These are phyloP conservation scores for Aegilops speltoides DNA, from an alignment of 176 grass and related monocot species.

Conservation along the genomic window DNA sequence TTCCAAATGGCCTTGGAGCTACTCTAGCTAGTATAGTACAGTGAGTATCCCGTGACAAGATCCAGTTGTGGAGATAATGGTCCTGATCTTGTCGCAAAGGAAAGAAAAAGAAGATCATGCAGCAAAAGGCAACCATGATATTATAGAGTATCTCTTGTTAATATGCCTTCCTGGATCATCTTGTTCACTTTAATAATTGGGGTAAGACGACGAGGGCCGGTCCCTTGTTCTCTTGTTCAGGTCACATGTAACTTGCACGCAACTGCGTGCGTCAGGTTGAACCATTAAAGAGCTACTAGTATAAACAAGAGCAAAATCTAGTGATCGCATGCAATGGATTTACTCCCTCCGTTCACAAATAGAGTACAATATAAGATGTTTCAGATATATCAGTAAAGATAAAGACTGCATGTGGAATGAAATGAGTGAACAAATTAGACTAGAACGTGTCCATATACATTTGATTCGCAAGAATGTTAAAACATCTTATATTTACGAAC, in stretches of 20 bases:
- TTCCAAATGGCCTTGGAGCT: background rate
- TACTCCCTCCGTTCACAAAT: too few relatives aligned
- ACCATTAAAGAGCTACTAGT: background rate
- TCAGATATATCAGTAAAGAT: too few relatives aligned
- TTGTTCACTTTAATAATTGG: background rate
- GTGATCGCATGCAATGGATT: background rate
- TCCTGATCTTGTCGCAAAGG: background rate
- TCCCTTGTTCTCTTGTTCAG: background rate
- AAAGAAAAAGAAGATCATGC: background rate
- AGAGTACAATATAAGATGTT: too few relatives aligned
- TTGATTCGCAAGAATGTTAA: too few relatives aligned
- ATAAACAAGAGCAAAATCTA: background rate
- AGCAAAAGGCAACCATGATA: background rate
- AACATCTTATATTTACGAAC: too few relatives aligned
- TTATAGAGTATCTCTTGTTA: background rate
- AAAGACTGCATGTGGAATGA: rapidly evolving
- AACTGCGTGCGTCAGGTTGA: background rate
- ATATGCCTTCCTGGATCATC: background rate
- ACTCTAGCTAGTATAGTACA: background rate
- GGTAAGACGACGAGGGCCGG: background rate
- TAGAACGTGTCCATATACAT: too few relatives aligned
- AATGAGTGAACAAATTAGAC: too few relatives aligned
- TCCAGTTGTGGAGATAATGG: conserved; percentile 9
- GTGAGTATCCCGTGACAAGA: background rate
- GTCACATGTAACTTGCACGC: background rate